A percentile compares a stretch with the other conserved stretches of the same genome.
Conservation (phyloP, 2,329 filamentous ascomycete genomes). For the Malbranchea zuffiana region DNA sequence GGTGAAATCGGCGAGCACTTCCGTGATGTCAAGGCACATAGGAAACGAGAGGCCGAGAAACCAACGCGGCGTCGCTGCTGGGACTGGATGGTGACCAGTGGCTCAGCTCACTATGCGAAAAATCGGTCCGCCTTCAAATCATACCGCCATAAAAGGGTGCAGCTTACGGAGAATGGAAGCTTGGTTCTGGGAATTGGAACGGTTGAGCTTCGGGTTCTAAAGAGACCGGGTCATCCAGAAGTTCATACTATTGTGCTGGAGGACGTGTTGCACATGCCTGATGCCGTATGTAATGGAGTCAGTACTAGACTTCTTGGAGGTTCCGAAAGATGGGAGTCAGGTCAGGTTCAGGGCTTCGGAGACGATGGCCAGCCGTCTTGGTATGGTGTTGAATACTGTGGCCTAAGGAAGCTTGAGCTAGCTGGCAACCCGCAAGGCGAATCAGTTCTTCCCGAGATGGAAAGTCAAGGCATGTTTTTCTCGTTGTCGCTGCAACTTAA, state of each 20-base stretch:
- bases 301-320: constrained; percentile 15
- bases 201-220: constrained; percentile 23
- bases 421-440: background rate
- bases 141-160: constrained; percentile 15
- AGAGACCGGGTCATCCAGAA: constrained; percentile 15
- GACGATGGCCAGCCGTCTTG: background rate
- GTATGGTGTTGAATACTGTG: background rate
- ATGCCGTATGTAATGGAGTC: constrained; percentile 26
- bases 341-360: background rate
- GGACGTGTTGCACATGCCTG: constrained; percentile 27
- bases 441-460: too few species aligned
- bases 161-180: background rate
- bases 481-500: background rate
- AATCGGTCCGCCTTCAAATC: constrained; percentile 23
- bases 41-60: too few species aligned
- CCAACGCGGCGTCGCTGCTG: too few species aligned
- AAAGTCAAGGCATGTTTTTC: too few species aligned
- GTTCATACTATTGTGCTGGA: constrained; percentile 21
- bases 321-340: background rate
- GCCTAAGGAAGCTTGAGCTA: background rate
- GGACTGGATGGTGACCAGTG: constrained; percentile 18
- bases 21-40: too few species aligned
- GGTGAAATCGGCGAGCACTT: too few species aligned
- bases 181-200: constrained; percentile 24
- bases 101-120: constrained; percentile 26